These are phyloP conservation scores for Nadsonia starkeyi-henricii DNA, from an alignment of 1,139 yeast genomes.

Conservation along the genomic window DNA sequence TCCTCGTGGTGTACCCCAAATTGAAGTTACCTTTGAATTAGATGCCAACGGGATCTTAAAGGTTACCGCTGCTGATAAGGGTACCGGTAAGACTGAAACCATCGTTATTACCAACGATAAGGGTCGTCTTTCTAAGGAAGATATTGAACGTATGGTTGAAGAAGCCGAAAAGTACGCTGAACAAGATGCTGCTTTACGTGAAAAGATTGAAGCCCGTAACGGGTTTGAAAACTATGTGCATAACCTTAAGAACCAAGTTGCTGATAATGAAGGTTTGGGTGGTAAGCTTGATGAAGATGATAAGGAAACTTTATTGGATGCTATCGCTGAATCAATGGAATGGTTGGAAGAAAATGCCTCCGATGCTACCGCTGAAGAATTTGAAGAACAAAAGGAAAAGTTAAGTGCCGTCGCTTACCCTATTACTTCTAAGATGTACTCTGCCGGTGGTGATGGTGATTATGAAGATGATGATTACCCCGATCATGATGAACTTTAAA, in stretches of 20 bases:
- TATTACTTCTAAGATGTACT: constrained; percentile 83
- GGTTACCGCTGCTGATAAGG: constrained; percentile 89
- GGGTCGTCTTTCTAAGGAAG: constrained; percentile 88
- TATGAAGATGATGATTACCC: constrained; percentile 53
- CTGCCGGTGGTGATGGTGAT: constrained; percentile 35
- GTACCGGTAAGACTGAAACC: constrained; percentile 90
- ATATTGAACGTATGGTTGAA: constrained; percentile 86
- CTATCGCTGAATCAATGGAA: constrained; percentile 74
- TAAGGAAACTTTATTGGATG: constrained; percentile 79
- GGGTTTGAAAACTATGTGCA: constrained; percentile 81
- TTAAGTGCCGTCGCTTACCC: constrained; percentile 79
- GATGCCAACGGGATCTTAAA: constrained; percentile 94
- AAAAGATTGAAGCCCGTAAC: constrained; percentile 77
- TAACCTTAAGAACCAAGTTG: constrained; percentile 64
- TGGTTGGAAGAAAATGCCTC: constrained; percentile 85
- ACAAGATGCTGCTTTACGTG: constrained; percentile 71
- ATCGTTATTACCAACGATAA: constrained; percentile 93
- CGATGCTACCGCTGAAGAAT: constrained; percentile 80
- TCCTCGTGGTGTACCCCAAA: constrained; percentile 96
- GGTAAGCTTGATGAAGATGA: constrained; percentile 80
- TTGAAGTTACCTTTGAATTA: constrained; percentile 86
- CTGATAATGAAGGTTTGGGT: constrained; percentile 55
- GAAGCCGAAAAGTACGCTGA: constrained; percentile 87
- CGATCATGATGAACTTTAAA: constrained; percentile 51
- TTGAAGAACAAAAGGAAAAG: constrained; percentile 84